These are phyloP conservation scores for Filosporella fistucella DNA, from an alignment of 495 filamentous ascomycete genomes.

Conservation along the genomic window DNA sequence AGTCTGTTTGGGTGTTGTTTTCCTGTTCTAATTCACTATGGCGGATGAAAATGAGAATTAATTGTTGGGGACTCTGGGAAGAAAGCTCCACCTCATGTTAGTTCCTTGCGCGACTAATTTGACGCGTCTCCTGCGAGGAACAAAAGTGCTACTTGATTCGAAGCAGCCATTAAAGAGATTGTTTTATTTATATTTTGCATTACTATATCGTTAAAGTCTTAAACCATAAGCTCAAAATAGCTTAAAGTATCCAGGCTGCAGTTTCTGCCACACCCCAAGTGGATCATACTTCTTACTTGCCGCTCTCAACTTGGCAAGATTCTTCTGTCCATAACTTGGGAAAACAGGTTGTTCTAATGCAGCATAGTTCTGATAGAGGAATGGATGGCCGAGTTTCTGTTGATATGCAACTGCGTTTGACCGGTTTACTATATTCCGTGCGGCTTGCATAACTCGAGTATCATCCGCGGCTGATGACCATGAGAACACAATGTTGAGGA, in stretches of 20 bases:
- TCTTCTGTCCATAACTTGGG: constrained; percentile 35
- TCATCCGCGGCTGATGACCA: constrained; percentile 33
- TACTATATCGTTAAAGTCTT: too few species aligned
- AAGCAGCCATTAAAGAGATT: too few species aligned
- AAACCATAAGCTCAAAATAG: too few species aligned
- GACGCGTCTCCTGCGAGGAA: too few species aligned
- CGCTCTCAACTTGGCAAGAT: constrained; percentile 27
- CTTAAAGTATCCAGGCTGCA: constrained; percentile 38
- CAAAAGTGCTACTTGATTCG: too few species aligned
- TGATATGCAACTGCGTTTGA: constrained; percentile 34
- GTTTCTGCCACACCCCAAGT: constrained; percentile 31
- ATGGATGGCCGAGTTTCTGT: constrained; percentile 28
- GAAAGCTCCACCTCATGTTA: too few species aligned
- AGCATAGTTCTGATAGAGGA: constrained; percentile 38
- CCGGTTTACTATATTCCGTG: constrained; percentile 26
- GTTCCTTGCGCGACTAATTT: too few species aligned
- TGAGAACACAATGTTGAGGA: constrained; percentile 30
- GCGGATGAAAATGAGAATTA: too few species aligned
- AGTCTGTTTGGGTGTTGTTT: too few species aligned
- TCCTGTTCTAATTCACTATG: too few species aligned
- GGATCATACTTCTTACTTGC: constrained; percentile 42
- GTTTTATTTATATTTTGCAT: too few species aligned
- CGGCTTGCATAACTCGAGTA: constrained; percentile 25
- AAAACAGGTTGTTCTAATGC: constrained; percentile 37
- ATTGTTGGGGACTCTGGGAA: too few species aligned